A percentile compares a stretch with the other conserved stretches of the same genome.
Conservation (phyloP, 257 asterid species). For the Echites panduratus region DNA sequence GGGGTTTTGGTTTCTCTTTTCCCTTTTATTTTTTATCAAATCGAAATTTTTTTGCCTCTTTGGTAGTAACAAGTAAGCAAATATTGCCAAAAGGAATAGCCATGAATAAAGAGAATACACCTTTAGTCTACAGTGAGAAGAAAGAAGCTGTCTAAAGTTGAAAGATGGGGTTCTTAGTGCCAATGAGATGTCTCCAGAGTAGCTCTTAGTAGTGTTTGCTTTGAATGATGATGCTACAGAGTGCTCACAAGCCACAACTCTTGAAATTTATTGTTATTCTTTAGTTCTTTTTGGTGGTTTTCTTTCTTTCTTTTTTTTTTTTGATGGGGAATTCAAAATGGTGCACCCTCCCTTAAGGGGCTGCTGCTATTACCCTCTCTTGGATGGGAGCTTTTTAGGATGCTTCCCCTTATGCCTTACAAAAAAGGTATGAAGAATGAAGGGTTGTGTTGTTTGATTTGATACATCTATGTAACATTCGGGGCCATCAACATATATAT, state of each 20-base stretch:
- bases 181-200: background rate
- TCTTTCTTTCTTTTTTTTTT: no score
- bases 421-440: constrained; percentile 10
- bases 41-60: background rate
- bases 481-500: constrained; percentile 6
- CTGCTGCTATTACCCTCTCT: background rate
- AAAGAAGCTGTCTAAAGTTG: constrained; percentile 17
- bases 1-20: background rate
- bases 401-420: constrained; percentile 10
- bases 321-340: background rate
- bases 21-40: background rate
- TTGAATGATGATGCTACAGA: background rate
- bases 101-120: background rate
- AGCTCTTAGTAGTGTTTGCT: constrained; percentile 8
- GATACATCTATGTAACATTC: constrained; percentile 6
- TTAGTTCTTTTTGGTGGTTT: constrained; percentile 4
- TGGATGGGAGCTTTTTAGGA: background rate
- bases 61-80: constrained; percentile 9
- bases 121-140: constrained; percentile 4
- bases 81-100: constrained; percentile 4
- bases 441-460: constrained; percentile 16
- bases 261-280: constrained; percentile 2
- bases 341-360: background rate
- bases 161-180: constrained; percentile 4
- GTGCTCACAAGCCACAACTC: background rate